Conservation (phyloP, 257 asterid species). For the Nicotiana paniculata region DNA sequence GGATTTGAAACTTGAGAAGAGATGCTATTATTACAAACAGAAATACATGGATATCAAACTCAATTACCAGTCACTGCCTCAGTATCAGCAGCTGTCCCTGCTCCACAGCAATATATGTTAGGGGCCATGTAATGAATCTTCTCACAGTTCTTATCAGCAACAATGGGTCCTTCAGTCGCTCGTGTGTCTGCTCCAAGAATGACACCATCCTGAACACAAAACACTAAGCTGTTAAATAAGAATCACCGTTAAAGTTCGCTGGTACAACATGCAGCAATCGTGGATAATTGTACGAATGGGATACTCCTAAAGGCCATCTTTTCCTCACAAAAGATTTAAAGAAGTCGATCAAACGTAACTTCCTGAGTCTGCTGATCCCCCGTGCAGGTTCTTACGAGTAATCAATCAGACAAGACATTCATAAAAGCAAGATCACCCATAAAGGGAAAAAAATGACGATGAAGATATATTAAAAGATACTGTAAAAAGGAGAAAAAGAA, state of each 20-base stretch:
- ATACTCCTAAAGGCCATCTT: background rate
- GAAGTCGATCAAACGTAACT: background rate
- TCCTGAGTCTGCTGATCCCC: slow-evolving; percentile 1
- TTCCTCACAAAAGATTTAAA: background rate
- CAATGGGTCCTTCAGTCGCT: slow-evolving; percentile 97
- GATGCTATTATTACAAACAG: background rate
- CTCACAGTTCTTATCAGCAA: slow-evolving; percentile 97
- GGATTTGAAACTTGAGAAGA: background rate
- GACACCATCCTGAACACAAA: slow-evolving; percentile 72
- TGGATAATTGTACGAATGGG: background rate
- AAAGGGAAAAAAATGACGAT: background rate
- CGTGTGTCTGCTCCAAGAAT: slow-evolving; percentile 98
- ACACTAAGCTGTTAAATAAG: background rate
- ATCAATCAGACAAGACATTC: background rate
- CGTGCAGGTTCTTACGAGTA: background rate
- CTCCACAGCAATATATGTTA: slow-evolving; percentile 73
- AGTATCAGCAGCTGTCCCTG: slow-evolving; percentile 95
- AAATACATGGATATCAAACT: background rate
- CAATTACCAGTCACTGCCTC: slow-evolving; percentile 85
- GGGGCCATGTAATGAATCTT: slow-evolving; percentile 92
- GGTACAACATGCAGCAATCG: slow-evolving; percentile 1
- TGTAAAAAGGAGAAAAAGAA: background rate
- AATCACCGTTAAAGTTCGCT: background rate
- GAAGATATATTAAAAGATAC: background rate
- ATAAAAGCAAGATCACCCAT: background rate